Base-by-base conservation (phyloP, 176 grass and related monocot genomes). In the Saccharum officinarum region DNA sequence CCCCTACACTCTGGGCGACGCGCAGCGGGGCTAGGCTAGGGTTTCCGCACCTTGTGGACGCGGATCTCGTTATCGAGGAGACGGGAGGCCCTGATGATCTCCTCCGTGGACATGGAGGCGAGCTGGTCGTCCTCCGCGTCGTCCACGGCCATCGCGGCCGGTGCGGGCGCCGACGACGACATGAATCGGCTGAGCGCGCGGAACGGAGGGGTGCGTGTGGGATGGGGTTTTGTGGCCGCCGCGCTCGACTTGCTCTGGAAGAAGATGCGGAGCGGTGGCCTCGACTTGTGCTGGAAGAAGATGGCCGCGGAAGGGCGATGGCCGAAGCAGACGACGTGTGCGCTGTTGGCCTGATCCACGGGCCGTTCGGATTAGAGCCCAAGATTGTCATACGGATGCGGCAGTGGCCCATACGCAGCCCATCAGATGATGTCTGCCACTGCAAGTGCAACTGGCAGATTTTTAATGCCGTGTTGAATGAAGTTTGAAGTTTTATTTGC, bases 21-120 rank as follows among this genome's bases (percentile, higher is more conserved):
- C 42, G 25, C 25, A 18, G 71, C 15, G 42, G 26, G 4, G 10
- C 25, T 14, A 30, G 26, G 44, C 26, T 74, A 74, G 26, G 71
- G 71, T 74, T 74, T 50, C 26, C 71, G 14, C 71, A 74, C 96
- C 96, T 95, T 95, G 45, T 89, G 89, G 70, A 94, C 80, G 60
- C 96, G 93, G 93, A 87, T 95, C 86, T 98, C 89, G 73, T 89
- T 95, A 33, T 95, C 91, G 18, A 95, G 91, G 65, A 95, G 89
- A 64, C 96, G 96, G 36, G 91, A 71, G n/a, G 89, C 88, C 7
- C 61, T 41, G 73, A 62, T 18, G 22, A 95, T 75, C 33, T 98
- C 87, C 0, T 98, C 96, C 9, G 89, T 92, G 25, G 89, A 90
- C 96, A 95, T 89, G 69, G 91, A 92, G 12, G 80, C 47, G 18